Base-by-base conservation (phyloP, 495 filamentous ascomycete genomes). In the Penicillium tannophilum region DNA sequence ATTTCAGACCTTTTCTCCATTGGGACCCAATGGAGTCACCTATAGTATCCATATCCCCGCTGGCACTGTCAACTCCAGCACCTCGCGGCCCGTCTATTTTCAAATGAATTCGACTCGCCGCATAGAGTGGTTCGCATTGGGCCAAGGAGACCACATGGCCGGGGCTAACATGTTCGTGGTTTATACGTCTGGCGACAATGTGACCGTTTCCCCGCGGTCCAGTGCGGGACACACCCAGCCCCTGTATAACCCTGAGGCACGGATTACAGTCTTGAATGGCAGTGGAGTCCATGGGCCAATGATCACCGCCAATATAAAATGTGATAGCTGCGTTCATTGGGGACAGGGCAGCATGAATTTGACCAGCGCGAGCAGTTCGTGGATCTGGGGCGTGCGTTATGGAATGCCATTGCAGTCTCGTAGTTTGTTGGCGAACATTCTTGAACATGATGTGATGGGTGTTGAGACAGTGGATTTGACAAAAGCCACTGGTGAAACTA, bases 161-260 rank as follows among this genome's bases (percentile, higher is more conserved):
- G 84, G 80, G 16, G 73, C 89, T 16, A 85, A 84, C 60, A 88
- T 92, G 33, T 90, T 90, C 60, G 67, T 91, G 31, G 80, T 89
- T 60, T 91, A 90, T 68, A 69, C 82, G 17, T 82, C 84, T 4
- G 63, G 62, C 12, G 84, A 88, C 60, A 72, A 69, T n/a, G 77
- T 90, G 63, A 92, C 89, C 0, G 57, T 90, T 47, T 90, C 88
- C 19, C 80, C 86, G 3, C 81, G 89, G n/a, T 67, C 69, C 23
- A 84, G 83, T 17, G 70, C 64, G 14, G 81, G 80, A 5, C 76
- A 90, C 59, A 55, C 72, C 17, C 65, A 80, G 66, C 89, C 89
- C 1, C 19, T 68, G 19, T 77, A 77, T 61, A 80, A 88, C 69
- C 67, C 74, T 2, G 65, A 75, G 45, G 75, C 81, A 14, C 64